These are phyloP conservation scores for Diplodia intermedia DNA, from an alignment of 2,329 filamentous ascomycete species.

Conservation along the genomic window DNA sequence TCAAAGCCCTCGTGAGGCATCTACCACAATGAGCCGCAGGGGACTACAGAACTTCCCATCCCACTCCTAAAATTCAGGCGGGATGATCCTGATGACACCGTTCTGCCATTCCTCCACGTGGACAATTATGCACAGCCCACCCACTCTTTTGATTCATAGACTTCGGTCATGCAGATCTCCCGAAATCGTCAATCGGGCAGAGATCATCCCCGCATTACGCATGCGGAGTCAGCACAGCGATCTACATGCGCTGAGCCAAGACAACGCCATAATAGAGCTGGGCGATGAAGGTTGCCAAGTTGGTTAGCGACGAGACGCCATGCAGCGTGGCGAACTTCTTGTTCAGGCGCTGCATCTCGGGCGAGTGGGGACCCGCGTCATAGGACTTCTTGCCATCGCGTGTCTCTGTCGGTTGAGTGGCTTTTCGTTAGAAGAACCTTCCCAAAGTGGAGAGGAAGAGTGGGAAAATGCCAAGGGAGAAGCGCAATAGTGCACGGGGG, in stretches of 20 bases:
- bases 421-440: constrained; percentile 1
- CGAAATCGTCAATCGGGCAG: not conserved
- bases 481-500: not conserved
- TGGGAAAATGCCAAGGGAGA: not conserved
- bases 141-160: not conserved
- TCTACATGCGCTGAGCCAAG: constrained; percentile 66
- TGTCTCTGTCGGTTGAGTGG: constrained; percentile 63
- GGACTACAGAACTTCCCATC: not conserved
- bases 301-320: constrained; percentile 79
- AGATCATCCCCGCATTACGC: not conserved
- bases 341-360: constrained; percentile 73
- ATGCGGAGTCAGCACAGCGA: constrained; percentile 9
- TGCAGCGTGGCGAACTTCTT: constrained; percentile 75
- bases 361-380: constrained; percentile 78
- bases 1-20: not conserved
- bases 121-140: not conserved
- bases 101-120: not conserved
- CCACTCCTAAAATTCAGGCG: not conserved
- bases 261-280: constrained; percentile 80
- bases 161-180: constrained; percentile 2
- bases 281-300: constrained; percentile 72
- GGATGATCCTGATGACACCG: not conserved
- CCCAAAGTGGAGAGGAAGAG: not conserved
- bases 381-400: constrained; percentile 88
- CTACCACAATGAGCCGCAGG: not conserved